Base-by-base conservation (phyloP, 2,329 filamentous ascomycete species). In the Diaporthe sp. region DNA sequence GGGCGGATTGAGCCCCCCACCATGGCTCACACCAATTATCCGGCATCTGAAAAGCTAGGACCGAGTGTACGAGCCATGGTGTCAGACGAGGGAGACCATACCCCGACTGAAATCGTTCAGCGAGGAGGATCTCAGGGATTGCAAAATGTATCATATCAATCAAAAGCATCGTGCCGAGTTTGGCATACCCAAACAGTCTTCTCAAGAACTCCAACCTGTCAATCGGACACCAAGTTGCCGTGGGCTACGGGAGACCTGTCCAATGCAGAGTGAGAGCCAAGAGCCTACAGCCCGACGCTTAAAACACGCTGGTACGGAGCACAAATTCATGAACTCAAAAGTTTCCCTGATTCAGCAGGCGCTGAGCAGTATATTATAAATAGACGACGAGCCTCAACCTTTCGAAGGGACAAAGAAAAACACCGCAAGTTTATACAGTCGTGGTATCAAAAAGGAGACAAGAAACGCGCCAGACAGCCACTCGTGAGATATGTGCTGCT, bases 371-470 rank as follows among this genome's bases (percentile, higher is more conserved):
- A 57, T 65, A 73, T 53, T 62, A 42, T 42, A 13, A n/a, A 53
- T 31, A 53, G 34, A 55, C 37, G n/a, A 19, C 44, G 6, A 51
- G 44, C 28, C 5, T 49, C 17, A n/a, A 22, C 49, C 19, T 13
- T 13, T 34, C 8, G 6, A 9, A 4, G 37, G n/a, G 58, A 51
- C 12, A 55, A 75, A 39, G 8, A 37, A 73, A 75, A 37, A 49
- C 46, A 81, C 81, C 37, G 71, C 19, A 31, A 39, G 34, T 58
- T 46, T 74, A 57, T 69, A 74, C 68, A 72, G 25, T 42, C 55
- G 65, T 68, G 75, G 75, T 76, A 74, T 76, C 68, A 76, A 72
- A 51, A 17, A 8, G 25, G 34, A 22, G 61, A 34, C 58, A 72
- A 37, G 65, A 59, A 74, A 62, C 42, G 46, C 61, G 39, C 65